A percentile compares a stretch with the other conserved stretches of the same genome.
phyloP scores from a whole-genome alignment of 352 stramenopile species.

The Phytophthora cajani region DNA sequence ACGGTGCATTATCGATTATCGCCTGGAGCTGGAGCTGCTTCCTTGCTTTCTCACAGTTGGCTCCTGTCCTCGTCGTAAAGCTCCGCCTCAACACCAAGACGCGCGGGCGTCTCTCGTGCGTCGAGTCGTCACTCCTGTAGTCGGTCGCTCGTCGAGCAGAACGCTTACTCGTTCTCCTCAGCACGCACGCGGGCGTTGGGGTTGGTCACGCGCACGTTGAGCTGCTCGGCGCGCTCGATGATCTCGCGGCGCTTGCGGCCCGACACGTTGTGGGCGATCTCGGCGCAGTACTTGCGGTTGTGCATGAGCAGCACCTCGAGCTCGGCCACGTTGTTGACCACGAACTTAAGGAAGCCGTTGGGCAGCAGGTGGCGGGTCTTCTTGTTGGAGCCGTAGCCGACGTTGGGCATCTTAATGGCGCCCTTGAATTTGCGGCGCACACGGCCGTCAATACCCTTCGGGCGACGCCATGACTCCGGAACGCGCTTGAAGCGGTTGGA shows the following conservation, averaged over 20 bases:
- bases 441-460: slow-evolving; percentile 99
- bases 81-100: slow-evolving; percentile 21
- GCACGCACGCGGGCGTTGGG: slow-evolving; percentile 96
- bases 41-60: slow-evolving; percentile 51
- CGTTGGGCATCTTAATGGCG: slow-evolving; percentile 97
- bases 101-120: slow-evolving; percentile 10
- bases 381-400: slow-evolving; percentile 99
- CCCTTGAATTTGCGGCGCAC: slow-evolving; percentile 99
- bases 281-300: slow-evolving; percentile 98
- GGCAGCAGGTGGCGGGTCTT: slow-evolving; percentile 98
- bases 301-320: slow-evolving; percentile 96
- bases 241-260: slow-evolving; percentile 97
- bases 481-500: slow-evolving; percentile 99
- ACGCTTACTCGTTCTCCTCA: slow-evolving; percentile 95
- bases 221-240: slow-evolving; percentile 97
- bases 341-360: slow-evolving; percentile 99
- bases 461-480: slow-evolving; percentile 96
- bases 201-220: slow-evolving; percentile 99
- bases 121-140: slow-evolving; percentile 34
- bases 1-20: slow-evolving; percentile 54
- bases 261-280: slow-evolving; percentile 98
- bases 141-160: slow-evolving; percentile 20
- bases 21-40: slow-evolving; percentile 44
- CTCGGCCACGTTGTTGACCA: slow-evolving; percentile 98
- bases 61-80: slow-evolving; percentile 48